These are phyloP conservation scores for Microbotryum saponariae DNA, from an alignment of 1,284 basidiomycete genomes.

Conservation along the genomic window DNA sequence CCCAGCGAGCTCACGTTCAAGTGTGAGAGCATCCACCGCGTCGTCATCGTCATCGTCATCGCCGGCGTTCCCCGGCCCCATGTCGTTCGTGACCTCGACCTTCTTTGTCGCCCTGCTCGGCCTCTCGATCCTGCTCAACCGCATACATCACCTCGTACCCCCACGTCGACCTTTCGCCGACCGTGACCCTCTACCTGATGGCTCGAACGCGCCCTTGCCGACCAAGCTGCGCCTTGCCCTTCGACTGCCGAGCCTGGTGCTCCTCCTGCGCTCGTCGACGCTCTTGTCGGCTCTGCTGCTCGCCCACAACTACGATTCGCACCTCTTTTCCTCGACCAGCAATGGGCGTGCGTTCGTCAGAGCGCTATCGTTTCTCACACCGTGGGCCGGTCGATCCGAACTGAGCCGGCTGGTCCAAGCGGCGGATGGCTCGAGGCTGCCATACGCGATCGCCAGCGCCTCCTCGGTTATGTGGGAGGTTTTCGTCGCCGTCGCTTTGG, in stretches of 20 bases:
- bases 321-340: background rate
- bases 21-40: too few species aligned
- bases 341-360: background rate
- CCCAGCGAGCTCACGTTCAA: too few species aligned
- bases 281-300: too few species aligned
- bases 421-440: background rate
- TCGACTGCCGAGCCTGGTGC: slow-evolving; percentile 2
- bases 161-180: slow-evolving; percentile 4
- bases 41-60: too few species aligned
- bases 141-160: slow-evolving; percentile 29
- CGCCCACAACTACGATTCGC: too few species aligned
- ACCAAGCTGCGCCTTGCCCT: slow-evolving; percentile 4
- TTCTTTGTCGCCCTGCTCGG: slow-evolving; percentile 21
- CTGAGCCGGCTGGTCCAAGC: slow-evolving; percentile 1
- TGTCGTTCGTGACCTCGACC: slow-evolving; percentile 17
- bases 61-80: slow-evolving; percentile 8
- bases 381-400: slow-evolving; percentile 6
- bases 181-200: background rate
- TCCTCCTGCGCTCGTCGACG: slow-evolving; percentile 1
- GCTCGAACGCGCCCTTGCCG: background rate
- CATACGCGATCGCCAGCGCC: background rate
- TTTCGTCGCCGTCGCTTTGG: slow-evolving; percentile 11
- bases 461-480: slow-evolving; percentile 11
- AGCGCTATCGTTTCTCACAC: background rate
- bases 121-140: slow-evolving; percentile 23